These are phyloP conservation scores for Aschersonia sp. DNA, from an alignment of 2,329 filamentous ascomycete species.

Conservation along the genomic window DNA sequence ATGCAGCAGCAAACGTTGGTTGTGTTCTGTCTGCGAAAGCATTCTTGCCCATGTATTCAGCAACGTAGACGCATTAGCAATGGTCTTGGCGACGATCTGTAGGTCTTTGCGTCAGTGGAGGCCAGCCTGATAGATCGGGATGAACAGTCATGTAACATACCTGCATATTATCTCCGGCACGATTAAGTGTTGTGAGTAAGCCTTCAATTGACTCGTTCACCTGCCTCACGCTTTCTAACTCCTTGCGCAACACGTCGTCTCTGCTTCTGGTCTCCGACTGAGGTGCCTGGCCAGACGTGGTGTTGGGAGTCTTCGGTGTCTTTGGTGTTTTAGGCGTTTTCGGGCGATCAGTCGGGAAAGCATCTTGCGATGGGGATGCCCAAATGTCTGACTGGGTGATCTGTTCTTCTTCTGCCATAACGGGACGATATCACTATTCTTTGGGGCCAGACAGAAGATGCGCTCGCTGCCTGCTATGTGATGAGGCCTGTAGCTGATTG, in stretches of 20 bases:
- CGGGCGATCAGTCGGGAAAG: conserved; percentile 14
- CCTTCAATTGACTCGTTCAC: conserved; percentile 82
- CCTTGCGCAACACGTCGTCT: conserved; percentile 60
- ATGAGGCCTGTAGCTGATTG: too few species aligned
- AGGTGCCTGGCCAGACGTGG: conserved; percentile 23
- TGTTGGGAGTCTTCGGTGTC: conserved; percentile 34
- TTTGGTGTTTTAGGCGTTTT: conserved; percentile 28
- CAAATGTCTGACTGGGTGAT: conserved; percentile 35
- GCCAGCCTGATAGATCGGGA: too few species aligned
- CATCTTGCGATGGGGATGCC: conserved; percentile 25
- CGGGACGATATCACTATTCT: background rate
- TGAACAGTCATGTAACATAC: conserved; percentile 21
- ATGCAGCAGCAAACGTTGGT: conserved; percentile 80
- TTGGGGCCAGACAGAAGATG: too few species aligned
- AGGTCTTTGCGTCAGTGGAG: conserved; percentile 14
- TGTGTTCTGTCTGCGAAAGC: conserved; percentile 93
- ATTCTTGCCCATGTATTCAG: conserved; percentile 95
- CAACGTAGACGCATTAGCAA: conserved; percentile 74
- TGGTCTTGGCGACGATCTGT: conserved; percentile 68
- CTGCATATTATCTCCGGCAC: conserved; percentile 64
- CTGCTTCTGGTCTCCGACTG: conserved; percentile 40
- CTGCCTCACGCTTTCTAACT: conserved; percentile 69
- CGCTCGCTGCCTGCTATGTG: too few species aligned
- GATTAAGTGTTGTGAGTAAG: conserved; percentile 56
- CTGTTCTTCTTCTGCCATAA: conserved; percentile 30